phyloP scores from a whole-genome alignment of 1,284 basidiomycete species.

The Cryptococcus hybrid region DNA sequence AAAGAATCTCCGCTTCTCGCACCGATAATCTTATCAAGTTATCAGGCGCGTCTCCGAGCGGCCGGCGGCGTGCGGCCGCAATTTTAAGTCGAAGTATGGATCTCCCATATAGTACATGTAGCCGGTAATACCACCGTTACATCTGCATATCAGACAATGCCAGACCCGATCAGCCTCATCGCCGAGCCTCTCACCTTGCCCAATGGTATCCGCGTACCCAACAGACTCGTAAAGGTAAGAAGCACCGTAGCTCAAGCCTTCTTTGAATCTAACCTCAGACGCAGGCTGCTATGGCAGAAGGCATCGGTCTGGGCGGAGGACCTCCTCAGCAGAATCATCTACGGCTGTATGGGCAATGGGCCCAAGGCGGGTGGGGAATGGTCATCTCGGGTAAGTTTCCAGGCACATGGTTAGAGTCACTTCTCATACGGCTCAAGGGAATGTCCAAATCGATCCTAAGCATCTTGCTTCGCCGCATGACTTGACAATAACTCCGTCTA shows the following conservation, averaged over 20 bases:
- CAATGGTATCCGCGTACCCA: constrained; percentile 54
- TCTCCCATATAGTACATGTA: background rate
- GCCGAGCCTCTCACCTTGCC: constrained; percentile 58
- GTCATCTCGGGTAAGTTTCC: constrained; percentile 64
- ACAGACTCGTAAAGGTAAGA: constrained; percentile 56
- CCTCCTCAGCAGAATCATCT: constrained; percentile 66
- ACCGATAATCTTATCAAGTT: too few relatives aligned
- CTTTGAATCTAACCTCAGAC: background rate
- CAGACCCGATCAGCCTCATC: constrained; percentile 34
- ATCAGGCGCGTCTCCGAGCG: too few relatives aligned
- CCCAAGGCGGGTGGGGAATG: constrained; percentile 77
- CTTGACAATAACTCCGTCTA: constrained; percentile 59
- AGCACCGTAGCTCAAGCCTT: background rate
- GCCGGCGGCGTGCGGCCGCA: too few relatives aligned
- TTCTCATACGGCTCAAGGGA: constrained; percentile 54
- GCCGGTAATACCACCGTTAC: background rate
- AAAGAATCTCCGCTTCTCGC: too few relatives aligned
- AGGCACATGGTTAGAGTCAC: background rate
- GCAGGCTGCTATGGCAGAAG: constrained; percentile 82
- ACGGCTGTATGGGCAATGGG: constrained; percentile 74
- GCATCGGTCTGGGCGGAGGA: constrained; percentile 69
- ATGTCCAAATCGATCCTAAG: constrained; percentile 68
- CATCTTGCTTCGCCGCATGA: constrained; percentile 83
- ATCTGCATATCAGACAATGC: background rate
- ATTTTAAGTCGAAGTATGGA: too few relatives aligned